These are phyloP conservation scores for Solanum paucissectum DNA, from an alignment of 257 asterid genomes.

Conservation along the genomic window DNA sequence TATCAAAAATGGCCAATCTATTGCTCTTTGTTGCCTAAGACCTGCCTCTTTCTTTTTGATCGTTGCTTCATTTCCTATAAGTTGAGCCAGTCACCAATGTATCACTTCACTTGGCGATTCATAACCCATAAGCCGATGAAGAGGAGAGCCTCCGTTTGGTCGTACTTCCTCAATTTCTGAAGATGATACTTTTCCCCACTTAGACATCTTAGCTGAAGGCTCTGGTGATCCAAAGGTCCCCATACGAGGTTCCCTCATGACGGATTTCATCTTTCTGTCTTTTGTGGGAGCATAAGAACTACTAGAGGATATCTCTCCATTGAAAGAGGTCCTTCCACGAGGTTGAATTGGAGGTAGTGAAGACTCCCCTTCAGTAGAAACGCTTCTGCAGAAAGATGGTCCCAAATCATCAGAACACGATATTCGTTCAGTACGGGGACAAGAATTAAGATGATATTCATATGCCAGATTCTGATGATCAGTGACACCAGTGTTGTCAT, in stretches of 20 bases:
- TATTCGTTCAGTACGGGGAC: conserved; percentile 26
- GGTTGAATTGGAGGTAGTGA: conserved; percentile 13
- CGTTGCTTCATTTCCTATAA: conserved; percentile 6
- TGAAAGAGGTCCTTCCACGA: conserved; percentile 12
- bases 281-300: conserved; percentile 13
- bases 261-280: conserved; percentile 50
- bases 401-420: conserved; percentile 46
- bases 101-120: conserved; percentile 51
- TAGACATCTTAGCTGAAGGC: conserved; percentile 23
- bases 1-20: background rate
- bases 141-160: conserved; percentile 37
- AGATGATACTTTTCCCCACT: conserved; percentile 14
- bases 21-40: background rate
- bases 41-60: background rate
- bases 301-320: conserved; percentile 21
- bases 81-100: background rate
- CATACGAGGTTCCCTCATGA: conserved; percentile 7
- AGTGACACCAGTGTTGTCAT: conserved; percentile 4
- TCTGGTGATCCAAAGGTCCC: conserved; percentile 20
- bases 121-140: conserved; percentile 90
- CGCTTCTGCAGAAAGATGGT: conserved; percentile 34
- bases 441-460: conserved; percentile 10
- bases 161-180: conserved; percentile 47
- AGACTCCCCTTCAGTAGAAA: conserved; percentile 44
- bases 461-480: conserved; percentile 15